Base-by-base conservation (phyloP, 1,284 basidiomycete genomes). In the Leccinum glutinopallens region DNA sequence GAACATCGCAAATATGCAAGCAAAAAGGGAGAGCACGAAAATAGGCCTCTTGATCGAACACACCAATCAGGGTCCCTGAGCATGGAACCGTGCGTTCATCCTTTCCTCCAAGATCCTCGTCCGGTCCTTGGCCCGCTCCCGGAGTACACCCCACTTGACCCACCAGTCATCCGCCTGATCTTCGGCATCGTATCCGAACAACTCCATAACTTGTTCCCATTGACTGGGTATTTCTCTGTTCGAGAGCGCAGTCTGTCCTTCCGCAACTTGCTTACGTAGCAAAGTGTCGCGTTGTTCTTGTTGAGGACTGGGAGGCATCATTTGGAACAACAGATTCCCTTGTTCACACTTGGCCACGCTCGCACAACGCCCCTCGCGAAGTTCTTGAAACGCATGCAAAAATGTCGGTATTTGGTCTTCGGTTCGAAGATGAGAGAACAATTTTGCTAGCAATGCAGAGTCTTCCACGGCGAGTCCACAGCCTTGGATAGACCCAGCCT, bases 401-500 rank as follows among this genome's bases (percentile, higher is more conserved):
- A 87, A 82, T 35, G 71, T 77, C 1, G 71, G 68, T 67, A 88
- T 85, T 67, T 89, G 86, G 19, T 83, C 81, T n/a, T 74, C 68
- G 2, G 75, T 70, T 59, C 75, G 75, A 4, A 89, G 74, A 70
- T 86, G 84, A 7, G 83, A 82, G 72, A 89, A 87, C 5, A 89
- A 74, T 54, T 81, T 83, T 19, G 80, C 87, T 7, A 88, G 78
- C 7, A 84, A 82, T 2, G 84, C 84, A 4, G 79, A 84, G 66
- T 88, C 87, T 73, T 88, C 87, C 5, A 87, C 70, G 6, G 80
- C 75, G 73, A 88, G 80, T 8, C 80, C 81, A 17, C 78, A 73
- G 7, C 79, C 76, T 70, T 88, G 87, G 10, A 83, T 74, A 0
- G 83, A 80, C 12, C 86, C 85, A 17, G 81, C 77, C 86, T 88